Evolutionary conservation across 192 early-diverging fungal genomes (phyloP).

Genomic region (Coemansia sp.): DNA sequence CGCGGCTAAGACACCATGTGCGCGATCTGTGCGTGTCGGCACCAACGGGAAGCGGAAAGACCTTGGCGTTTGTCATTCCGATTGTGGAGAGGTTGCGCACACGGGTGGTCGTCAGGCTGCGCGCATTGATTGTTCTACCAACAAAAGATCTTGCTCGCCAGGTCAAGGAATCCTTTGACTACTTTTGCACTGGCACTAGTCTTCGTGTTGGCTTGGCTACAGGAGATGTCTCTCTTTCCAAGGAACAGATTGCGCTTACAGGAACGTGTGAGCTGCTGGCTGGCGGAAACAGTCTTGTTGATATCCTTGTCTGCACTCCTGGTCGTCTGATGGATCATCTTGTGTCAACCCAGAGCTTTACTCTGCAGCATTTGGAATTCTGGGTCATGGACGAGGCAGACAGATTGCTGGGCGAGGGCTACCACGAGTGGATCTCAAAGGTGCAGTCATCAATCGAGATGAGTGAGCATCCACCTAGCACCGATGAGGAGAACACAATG

Average conservation of each 20-base stretch:
- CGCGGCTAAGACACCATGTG: conserved; percentile 70
- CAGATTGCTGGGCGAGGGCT: conserved; percentile 86
- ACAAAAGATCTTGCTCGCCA: conserved; percentile 91
- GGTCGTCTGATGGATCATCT: conserved; percentile 93
- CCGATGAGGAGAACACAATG: background rate
- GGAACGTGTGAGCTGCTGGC: conserved; percentile 15
- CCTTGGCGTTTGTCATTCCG: conserved; percentile 92
- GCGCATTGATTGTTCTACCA: conserved; percentile 89
- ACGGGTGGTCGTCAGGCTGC: conserved; percentile 75
- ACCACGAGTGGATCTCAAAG: conserved; percentile 86
- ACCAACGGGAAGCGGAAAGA: conserved; percentile 96
- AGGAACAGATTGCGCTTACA: conserved; percentile 66
- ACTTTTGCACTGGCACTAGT: conserved; percentile 72
- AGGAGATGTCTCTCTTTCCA: conserved; percentile 75
- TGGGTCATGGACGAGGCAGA: conserved; percentile 97
- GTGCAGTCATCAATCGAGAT: conserved; percentile 63
- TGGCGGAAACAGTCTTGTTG: conserved; percentile 73
- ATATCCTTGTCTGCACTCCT: conserved; percentile 94
- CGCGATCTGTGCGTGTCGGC: conserved; percentile 94
- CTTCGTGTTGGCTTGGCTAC: conserved; percentile 74
- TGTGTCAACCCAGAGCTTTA: conserved; percentile 79
- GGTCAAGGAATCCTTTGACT: conserved; percentile 84
- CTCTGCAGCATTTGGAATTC: conserved; percentile 89
- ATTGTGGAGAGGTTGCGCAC: conserved; percentile 80
- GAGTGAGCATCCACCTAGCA: background rate